Evolutionary conservation across 495 filamentous ascomycete genomes (phyloP).

Genomic region (Penicillium nucicola): DNA sequence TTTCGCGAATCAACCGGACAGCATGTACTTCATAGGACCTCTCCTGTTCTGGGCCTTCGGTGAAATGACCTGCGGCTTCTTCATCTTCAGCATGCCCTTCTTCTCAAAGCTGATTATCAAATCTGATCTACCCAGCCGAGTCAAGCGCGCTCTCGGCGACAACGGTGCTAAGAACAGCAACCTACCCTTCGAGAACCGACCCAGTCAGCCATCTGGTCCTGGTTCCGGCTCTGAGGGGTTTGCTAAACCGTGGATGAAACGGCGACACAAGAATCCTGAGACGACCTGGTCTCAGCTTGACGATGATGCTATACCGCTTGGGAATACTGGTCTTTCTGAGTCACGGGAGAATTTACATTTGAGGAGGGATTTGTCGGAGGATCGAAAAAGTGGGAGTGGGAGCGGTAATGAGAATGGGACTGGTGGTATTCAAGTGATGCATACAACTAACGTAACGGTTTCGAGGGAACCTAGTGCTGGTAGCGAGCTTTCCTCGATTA

Average conservation of each 20-base stretch:
- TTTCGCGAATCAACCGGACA: conserved; percentile 12
- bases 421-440: not conserved
- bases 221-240: too few species aligned
- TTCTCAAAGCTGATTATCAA: conserved; percentile 20
- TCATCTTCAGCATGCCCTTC: conserved; percentile 22
- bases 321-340: not conserved
- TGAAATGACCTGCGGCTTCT: conserved; percentile 26
- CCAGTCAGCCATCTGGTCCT: too few species aligned
- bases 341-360: not conserved
- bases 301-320: conserved; percentile 1
- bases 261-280: not conserved
- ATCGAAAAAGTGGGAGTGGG: not conserved
- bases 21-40: conserved; percentile 17
- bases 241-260: not conserved
- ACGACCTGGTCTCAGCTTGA: conserved; percentile 1
- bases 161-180: not conserved
- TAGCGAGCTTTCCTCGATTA: not conserved
- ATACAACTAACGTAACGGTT: not conserved
- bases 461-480: not conserved
- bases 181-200: not conserved
- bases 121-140: conserved; percentile 7
- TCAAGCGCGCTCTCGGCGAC: conserved; percentile 7
- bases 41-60: conserved; percentile 23
- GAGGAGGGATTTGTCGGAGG: not conserved
- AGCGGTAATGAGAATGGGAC: too few species aligned